Base-by-base conservation (phyloP, 1,284 basidiomycete genomes). In the Ustilago xerochloae region DNA sequence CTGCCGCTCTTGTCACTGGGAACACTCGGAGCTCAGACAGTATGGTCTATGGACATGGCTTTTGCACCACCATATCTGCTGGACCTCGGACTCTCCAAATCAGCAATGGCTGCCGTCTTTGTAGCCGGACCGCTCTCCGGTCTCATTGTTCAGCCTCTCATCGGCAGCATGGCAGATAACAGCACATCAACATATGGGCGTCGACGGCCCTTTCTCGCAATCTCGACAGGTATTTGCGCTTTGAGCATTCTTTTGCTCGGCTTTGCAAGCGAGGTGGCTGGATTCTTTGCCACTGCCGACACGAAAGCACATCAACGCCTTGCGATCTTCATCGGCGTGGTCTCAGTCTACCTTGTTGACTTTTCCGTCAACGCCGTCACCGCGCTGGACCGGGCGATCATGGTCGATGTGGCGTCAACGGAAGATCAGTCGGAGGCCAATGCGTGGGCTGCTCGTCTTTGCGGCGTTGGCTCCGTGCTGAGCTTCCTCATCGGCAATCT, bases 391-490 rank as follows among this genome's bases (percentile, higher is more conserved):
- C 91, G 93, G 39, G 91, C 92, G 0, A 87, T 94, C 6, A 86
- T 93, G 16, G 90, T 94, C 0, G 88, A 89, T 77, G 86, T 87
- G 3, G 79, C 89, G 0, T 85, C 87, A 5, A 87, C 91, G 0
- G 85, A 88, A 0, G 87, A 90, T 49, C 96, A 98, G 84, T 90
- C 93, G 8, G 87, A 89, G 20, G 95, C 91, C 0, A 97, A 95
- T 83, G 96, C 95, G 0, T 99, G 96, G 95, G 94, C 93, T 1
- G 93, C 93, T 0, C 88, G 92, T 22, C 93, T 97, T 91, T 73
- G 75, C 6, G 80, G 75, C 10, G 35, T 71, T 0, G 82, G 82
- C 7, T 64, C 78, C 2, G 71, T 84, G 33, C 35, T 81, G 10
- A 82, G 82, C 50, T 82, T 81, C 33, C 63, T 81, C 13, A 62